phyloP scores from a whole-genome alignment of 148 eudicot species.

The Selenicereus undatus region DNA sequence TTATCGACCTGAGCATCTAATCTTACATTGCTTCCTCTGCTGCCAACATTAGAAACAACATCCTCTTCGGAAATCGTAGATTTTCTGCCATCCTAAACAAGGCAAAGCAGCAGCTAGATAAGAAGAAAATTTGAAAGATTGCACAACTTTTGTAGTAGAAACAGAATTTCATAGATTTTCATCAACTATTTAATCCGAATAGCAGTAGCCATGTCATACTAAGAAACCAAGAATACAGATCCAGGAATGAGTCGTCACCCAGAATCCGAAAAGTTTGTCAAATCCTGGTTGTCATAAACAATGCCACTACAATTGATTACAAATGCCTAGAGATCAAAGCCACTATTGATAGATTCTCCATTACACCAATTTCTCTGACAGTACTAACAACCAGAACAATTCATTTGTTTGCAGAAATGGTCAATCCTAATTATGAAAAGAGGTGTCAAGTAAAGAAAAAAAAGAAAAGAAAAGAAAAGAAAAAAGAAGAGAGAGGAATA shows the following conservation, averaged over 20 bases:
- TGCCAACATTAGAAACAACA: slow-evolving; percentile 30
- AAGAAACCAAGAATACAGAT: not conserved
- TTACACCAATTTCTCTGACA: too few relatives aligned
- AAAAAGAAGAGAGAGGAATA: too few relatives aligned
- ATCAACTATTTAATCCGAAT: not conserved
- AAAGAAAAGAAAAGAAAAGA: too few relatives aligned
- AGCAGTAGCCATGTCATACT: not conserved
- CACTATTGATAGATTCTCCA: not conserved
- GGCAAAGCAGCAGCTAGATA: not conserved
- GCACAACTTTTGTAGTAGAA: not conserved
- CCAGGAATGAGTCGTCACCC: not conserved
- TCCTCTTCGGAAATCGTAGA: slow-evolving; percentile 32
- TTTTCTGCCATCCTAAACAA: slow-evolving; percentile 48
- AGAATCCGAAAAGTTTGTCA: not conserved
- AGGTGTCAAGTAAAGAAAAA: not conserved
- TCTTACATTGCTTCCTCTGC: slow-evolving; percentile 47
- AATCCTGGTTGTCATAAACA: not conserved
- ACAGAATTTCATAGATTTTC: not conserved
- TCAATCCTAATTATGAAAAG: not conserved
- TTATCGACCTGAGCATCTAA: slow-evolving; percentile 39
- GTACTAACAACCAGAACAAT: not conserved
- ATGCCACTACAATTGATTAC: not conserved
- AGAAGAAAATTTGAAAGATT: slow-evolving; percentile 5
- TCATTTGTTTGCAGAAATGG: not conserved
- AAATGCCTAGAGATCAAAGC: not conserved